phyloP scores from a whole-genome alignment of 306 rosid genomes.

The Aeschynomene evenia region DNA sequence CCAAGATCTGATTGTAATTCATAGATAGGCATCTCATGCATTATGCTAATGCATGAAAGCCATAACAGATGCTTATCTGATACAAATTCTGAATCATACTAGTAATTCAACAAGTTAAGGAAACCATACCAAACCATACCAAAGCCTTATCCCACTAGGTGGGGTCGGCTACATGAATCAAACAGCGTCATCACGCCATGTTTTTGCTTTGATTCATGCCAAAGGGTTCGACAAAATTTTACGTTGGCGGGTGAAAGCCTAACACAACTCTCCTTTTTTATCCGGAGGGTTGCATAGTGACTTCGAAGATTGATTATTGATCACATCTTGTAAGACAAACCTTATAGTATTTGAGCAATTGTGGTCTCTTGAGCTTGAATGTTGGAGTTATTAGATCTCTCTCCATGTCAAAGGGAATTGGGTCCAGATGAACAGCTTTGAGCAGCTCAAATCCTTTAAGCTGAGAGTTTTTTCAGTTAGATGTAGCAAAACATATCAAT shows the following conservation, averaged over 20 bases:
- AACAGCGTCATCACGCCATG: no score
- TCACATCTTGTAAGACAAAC: slow-evolving; percentile 32
- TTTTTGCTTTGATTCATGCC: no score
- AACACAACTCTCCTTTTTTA: no score
- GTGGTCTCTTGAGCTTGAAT: slow-evolving; percentile 88
- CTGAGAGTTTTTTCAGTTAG: slow-evolving; percentile 48
- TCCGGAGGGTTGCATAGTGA: no score
- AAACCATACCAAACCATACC: no score
- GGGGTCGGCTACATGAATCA: no score
- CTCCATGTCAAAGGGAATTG: slow-evolving; percentile 80
- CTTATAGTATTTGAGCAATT: slow-evolving; percentile 69
- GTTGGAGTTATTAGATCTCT: slow-evolving; percentile 92
- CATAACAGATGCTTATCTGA: neutral
- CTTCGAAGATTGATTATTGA: no score
- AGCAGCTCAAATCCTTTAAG: slow-evolving; percentile 89
- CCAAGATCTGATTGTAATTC: slow-evolving; percentile 10
- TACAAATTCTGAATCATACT: neutral
- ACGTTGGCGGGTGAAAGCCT: no score
- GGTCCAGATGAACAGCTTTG: slow-evolving; percentile 82
- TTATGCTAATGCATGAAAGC: neutral
- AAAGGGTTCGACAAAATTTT: no score
- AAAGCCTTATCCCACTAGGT: no score
- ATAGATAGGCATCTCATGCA: neutral
- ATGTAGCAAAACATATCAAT: slow-evolving; percentile 6
- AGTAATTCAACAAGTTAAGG: neutral